Evolutionary conservation across 1,139 yeast species (phyloP), one percentile per base, ranked within the genome.

Genomic region (Geotrichum cucujoidarum): DNA sequence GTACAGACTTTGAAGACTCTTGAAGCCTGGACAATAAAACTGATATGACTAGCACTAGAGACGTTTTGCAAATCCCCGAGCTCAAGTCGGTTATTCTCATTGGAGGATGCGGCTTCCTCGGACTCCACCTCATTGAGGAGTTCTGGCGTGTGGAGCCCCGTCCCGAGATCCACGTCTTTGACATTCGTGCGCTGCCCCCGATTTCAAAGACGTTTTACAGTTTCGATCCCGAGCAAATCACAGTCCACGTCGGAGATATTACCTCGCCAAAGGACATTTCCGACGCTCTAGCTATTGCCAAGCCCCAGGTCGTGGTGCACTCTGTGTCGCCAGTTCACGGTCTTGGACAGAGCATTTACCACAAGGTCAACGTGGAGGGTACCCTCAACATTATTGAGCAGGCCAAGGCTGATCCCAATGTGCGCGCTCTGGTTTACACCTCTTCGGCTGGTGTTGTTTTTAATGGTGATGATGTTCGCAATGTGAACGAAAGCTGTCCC

Each of bases 301-400:
- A 73, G 31, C 88, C 95, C 51, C 77, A 80, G 43, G 92, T 88
- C 0, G 78, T 94, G 38, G 95, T 94, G 3, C 98, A 94, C 65
- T 86, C 96, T 1, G 98, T 97, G 1, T 90, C 97, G 4, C 99
- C 99, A 8, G 77, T 90, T 64, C 97, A 89, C 64, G 97, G 97
- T 2, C 74, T 84, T 58, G 78, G 81, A 25, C 84, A 84, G 55
- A 81, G 77, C 32, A 77, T 92, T 41, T 92, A 92, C 66, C 83
- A 83, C 58, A 85, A 85, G 61, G 98, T 94, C 46, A 94, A 94
- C 60, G 94, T 94, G 25, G 77, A 79, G 45, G 99, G 99, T 35
- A 94, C 98, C 2, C 70, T 74, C 49, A 86, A 83, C 56, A 75
- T 92, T 34, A 69, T 92, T 40, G 71, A 77, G 37, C 85, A 83